Base-by-base conservation (phyloP, 1,284 basidiomycete species). In the Neolentinus lepideus region DNA sequence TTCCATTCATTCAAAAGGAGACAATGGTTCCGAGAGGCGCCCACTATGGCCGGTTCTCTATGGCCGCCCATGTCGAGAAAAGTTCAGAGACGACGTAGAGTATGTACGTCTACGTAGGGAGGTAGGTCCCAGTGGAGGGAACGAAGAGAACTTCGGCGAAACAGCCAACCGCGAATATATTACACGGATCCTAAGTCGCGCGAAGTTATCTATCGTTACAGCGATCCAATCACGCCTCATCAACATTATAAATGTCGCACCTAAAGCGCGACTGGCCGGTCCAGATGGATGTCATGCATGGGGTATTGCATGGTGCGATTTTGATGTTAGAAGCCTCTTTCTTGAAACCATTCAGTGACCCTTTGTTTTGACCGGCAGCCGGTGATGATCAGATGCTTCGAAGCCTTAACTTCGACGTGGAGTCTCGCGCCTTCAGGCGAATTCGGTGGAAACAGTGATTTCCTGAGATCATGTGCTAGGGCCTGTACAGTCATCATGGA, bases 291-390 rank as follows among this genome's bases (percentile, higher is more conserved):
- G 19, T 16, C 38, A 43, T 43, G 38, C 38, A 43, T 43, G 38
- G 16, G 33, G 16, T 35, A 9, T n/a, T n/a, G n/a, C 33, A 35
- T 35, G 9, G 9, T 4, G 38, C 12, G 6, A 21, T 43, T 21
- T 9, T n/a, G 8, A 43, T 29, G 47, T n/a, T 69, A 86, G 67
- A 87, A 87, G 26, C 85, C 85, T 62, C 73, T 79, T 58, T 67
- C 63, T 63, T 71, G 71, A 60, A 88, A 74, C 81, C 83, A 88
- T 54, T 75, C 71, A 60, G 76, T 60, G 51, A 88, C 76, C 51
- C 79, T 66, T 58, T 73, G 71, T 64, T 80, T 86, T 80, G 79
- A 83, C 54, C 71, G 73, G 4, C 83, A 81, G 53, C 84, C 84
- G 25, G 72, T 68, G 59, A 88, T 73, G 55, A 80, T 62, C 56